Evolutionary conservation across 352 stramenopile genomes (phyloP), one percentile per base, ranked within the genome.

Genomic region (Phytopythium boreale): DNA sequence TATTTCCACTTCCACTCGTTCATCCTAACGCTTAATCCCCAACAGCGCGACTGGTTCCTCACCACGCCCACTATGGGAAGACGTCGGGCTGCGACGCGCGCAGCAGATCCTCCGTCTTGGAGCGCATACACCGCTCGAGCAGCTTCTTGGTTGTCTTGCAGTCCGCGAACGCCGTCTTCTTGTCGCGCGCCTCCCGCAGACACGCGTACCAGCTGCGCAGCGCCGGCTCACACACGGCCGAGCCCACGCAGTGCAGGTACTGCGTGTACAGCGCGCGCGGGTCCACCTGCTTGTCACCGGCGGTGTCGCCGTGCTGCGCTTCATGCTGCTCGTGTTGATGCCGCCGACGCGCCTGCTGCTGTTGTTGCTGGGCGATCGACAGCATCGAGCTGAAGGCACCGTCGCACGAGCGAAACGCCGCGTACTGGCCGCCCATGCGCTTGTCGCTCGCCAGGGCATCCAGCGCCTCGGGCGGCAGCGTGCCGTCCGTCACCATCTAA

Each of bases 71-170:
- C n/a, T 77, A 76, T 29, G 75, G 80, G 59, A 90, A 90, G 46
- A 88, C 76, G 43, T 89, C 69, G 22, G 79, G 75, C 47, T 92
- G 79, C 57, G 84, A 84, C 12, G 69, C 72, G 43, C 75, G 79
- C 56, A 95, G 80, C 36, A 95, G 61, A 27, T 82, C 68, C 58
- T 88, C 72, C 4, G 75, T 88, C 72, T 89, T 79, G 53, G 70
- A 75, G 34, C 83, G 81, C 36, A 95, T 61, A 77, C 84, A 93
- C 24, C 84, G 87, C 63, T 95, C 84, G 47, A 95, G 62, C 71
- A 92, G 70, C 27, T 70, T 67, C 71, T 89, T 91, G 41, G 74
- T 57, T 39, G 71, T 61, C 41, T 63, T 64, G 61, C 87, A 95
- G 22, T 80, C 71, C 22, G 72, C 56, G 17, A 85, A 75, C 4